Evolutionary conservation across 345 rosid species (phyloP).

Genomic region (Salix udensis): DNA sequence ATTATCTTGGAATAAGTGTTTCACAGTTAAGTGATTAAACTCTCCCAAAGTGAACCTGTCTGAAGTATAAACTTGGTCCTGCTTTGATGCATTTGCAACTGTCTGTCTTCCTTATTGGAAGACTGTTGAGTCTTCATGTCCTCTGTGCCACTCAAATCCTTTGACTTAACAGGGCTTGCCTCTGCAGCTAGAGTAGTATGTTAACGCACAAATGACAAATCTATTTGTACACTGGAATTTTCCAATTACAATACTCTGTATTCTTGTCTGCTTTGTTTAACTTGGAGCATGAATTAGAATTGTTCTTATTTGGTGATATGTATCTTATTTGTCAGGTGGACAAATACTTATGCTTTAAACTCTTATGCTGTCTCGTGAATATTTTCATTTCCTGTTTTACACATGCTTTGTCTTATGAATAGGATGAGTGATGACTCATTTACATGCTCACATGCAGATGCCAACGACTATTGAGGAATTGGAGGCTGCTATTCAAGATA

Average conservation of each 20-base stretch:
- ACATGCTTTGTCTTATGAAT: neutral
- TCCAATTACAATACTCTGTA: no score
- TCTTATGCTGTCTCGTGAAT: no score
- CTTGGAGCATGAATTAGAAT: no score
- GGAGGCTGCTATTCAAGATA: constrained; percentile 87
- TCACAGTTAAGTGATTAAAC: neutral
- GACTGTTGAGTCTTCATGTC: neutral
- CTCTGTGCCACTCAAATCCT: neutral
- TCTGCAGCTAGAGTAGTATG: neutral
- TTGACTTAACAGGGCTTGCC: neutral
- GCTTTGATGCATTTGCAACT: neutral
- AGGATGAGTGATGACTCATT: neutral
- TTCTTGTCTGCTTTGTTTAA: neutral
- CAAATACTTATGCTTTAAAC: no score
- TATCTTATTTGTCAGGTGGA: no score
- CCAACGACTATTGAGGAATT: constrained; percentile 73
- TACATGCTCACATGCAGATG: constrained; percentile 15
- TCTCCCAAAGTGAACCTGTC: neutral
- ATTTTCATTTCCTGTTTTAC: no score
- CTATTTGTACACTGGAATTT: neutral
- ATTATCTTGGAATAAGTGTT: neutral
- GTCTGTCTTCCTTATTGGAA: neutral
- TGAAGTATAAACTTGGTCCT: neutral
- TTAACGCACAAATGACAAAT: neutral
- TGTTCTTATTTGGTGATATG: neutral